Conservation (phyloP, 2,329 filamentous ascomycete genomes). For the Sporothrix luriei region DNA sequence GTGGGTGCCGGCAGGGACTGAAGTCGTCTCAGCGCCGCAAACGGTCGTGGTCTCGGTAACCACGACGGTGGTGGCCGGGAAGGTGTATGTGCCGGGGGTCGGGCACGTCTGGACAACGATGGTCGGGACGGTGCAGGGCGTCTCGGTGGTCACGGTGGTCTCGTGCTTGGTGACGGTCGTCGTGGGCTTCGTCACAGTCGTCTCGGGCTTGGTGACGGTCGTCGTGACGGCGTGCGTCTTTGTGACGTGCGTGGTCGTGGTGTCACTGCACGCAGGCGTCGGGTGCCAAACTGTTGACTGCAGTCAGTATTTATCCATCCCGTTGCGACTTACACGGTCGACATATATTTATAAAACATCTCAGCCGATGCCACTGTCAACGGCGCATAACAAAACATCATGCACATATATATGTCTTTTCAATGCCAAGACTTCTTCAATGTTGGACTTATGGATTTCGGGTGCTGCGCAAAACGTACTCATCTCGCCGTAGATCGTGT, state of each 20-base stretch:
- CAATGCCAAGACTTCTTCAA: neutral
- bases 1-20: constrained; percentile 65
- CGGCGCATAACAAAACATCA: too few relatives aligned
- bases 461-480: constrained; percentile 40
- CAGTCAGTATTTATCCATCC: neutral
- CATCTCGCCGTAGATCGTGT: constrained; percentile 67
- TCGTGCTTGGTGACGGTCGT: neutral
- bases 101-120: constrained; percentile 58
- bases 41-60: constrained; percentile 69
- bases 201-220: constrained; percentile 19
- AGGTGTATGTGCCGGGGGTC: constrained; percentile 72
- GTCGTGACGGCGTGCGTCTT: constrained; percentile 9
- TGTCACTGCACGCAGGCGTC: constrained; percentile 21
- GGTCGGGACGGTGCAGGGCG: constrained; percentile 50
- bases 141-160: constrained; percentile 36
- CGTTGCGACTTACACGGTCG: neutral
- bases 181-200: neutral
- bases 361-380: too few relatives aligned
- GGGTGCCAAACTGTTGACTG: constrained; percentile 20
- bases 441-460: neutral
- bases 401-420: too few relatives aligned
- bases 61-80: constrained; percentile 71
- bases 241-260: constrained; percentile 26
- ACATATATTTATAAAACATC: neutral
- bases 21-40: constrained; percentile 63